These are phyloP conservation scores for Colletotrichum shisoi DNA, from an alignment of 2,329 filamentous ascomycete genomes.

Conservation along the genomic window DNA sequence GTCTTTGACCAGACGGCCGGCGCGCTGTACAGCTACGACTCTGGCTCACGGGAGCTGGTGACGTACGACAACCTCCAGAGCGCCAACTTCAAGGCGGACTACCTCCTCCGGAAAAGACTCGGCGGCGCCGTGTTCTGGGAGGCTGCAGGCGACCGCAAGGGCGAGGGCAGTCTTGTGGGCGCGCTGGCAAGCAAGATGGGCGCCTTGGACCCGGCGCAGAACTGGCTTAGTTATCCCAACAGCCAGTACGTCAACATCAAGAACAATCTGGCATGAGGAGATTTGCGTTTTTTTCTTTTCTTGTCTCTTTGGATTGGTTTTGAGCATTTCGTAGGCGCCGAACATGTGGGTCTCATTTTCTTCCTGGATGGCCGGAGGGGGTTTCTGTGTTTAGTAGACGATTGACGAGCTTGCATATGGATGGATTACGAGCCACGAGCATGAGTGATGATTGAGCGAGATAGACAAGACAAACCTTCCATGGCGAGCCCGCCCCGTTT, in stretches of 20 bases:
- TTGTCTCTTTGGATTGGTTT: not conserved
- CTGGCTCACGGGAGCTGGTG: constrained; percentile 66
- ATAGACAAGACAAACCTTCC: not conserved
- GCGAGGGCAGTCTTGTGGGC: constrained; percentile 64
- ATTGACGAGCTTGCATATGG: constrained; percentile 4
- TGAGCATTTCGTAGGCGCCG: not conserved
- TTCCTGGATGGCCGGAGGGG: not conserved
- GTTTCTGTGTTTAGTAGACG: not conserved
- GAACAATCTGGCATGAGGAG: constrained; percentile 36
- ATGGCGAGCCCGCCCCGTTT: not conserved
- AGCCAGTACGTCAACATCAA: constrained; percentile 68
- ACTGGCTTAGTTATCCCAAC: constrained; percentile 63
- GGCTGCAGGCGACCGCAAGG: constrained; percentile 69
- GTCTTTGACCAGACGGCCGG: constrained; percentile 63
- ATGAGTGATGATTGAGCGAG: not conserved
- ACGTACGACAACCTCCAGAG: constrained; percentile 72
- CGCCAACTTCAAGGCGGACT: constrained; percentile 68
- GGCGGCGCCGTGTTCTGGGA: constrained; percentile 90
- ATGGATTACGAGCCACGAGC: not conserved
- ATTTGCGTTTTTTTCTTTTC: not conserved
- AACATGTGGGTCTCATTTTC: not conserved
- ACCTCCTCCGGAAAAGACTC: constrained; percentile 66
- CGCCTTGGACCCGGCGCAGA: constrained; percentile 58
- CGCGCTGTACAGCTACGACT: constrained; percentile 77
- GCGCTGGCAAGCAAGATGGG: constrained; percentile 59